These are phyloP conservation scores for Canavalia ensiformis DNA, from an alignment of 306 rosid genomes.

Conservation along the genomic window DNA sequence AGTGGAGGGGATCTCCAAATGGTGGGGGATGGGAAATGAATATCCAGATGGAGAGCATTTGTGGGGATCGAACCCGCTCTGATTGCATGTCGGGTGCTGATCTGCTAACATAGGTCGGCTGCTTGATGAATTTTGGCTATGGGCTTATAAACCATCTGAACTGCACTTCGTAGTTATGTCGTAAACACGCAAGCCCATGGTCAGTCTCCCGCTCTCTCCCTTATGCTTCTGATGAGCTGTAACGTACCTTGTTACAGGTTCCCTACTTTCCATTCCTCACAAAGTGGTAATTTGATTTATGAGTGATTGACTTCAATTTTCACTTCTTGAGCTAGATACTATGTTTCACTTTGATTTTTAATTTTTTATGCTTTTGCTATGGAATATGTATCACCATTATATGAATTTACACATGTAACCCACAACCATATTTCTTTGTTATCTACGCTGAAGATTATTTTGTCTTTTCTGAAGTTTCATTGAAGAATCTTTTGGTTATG, in stretches of 20 bases:
- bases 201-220: slow-evolving; percentile 14
- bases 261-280: slow-evolving; percentile 16
- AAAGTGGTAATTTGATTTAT: slow-evolving; percentile 26
- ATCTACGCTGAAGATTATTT: slow-evolving; percentile 38
- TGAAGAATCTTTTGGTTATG: slow-evolving; percentile 66
- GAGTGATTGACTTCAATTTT: slow-evolving; percentile 13
- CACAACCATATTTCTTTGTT: slow-evolving; percentile 11
- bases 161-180: neutral
- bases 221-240: neutral
- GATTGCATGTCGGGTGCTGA: neutral
- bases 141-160: slow-evolving; percentile 6
- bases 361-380: slow-evolving; percentile 9
- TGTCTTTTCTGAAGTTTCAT: slow-evolving; percentile 65
- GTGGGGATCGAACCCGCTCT: neutral
- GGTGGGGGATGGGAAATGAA: slow-evolving; percentile 2
- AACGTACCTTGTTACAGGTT: neutral
- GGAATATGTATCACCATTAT: neutral
- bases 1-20: neutral
- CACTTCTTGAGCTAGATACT: slow-evolving; percentile 9
- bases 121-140: slow-evolving; percentile 17
- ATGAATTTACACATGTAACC: slow-evolving; percentile 26
- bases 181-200: slow-evolving; percentile 5
- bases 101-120: neutral
- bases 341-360: neutral
- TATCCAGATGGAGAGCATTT: neutral